Conservation (phyloP, 2,329 filamentous ascomycete species). For the Exophiala spinifera region DNA sequence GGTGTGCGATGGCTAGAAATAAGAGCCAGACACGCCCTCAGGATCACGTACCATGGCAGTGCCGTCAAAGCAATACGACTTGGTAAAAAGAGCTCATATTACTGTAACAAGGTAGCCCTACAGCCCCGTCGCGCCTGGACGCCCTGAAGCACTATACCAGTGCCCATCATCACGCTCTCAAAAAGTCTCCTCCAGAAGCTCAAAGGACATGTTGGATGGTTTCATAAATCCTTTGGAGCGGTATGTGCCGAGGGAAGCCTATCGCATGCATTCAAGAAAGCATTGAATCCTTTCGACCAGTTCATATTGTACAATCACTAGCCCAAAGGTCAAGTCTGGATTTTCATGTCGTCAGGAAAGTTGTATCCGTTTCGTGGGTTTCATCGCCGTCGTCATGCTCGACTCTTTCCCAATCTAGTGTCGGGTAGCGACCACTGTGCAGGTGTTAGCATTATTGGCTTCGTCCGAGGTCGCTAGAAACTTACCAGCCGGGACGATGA, state of each 20-base stretch:
- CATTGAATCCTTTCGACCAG: not conserved
- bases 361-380: not conserved
- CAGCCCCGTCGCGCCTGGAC: conserved; percentile 10
- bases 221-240: not conserved
- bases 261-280: not conserved
- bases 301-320: conserved; percentile 14
- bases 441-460: conserved; percentile 5
- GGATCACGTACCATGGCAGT: no score
- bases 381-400: not conserved
- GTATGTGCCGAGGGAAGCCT: not conserved
- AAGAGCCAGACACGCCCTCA: no score
- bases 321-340: conserved; percentile 8
- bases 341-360: conserved; percentile 11
- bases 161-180: conserved; percentile 13
- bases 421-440: conserved; percentile 27
- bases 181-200: conserved; percentile 10
- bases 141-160: conserved; percentile 10
- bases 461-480: conserved; percentile 18
- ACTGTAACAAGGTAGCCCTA: conserved; percentile 24
- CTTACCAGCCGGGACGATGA: conserved; percentile 89
- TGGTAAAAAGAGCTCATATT: conserved; percentile 12
- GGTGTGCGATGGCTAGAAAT: no score
- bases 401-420: conserved; percentile 2
- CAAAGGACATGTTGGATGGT: not conserved
- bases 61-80: not conserved